Evolutionary conservation across 2,329 filamentous ascomycete genomes (phyloP), one percentile per base, ranked within the genome.

Genomic region (Colletotrichum sp.): DNA sequence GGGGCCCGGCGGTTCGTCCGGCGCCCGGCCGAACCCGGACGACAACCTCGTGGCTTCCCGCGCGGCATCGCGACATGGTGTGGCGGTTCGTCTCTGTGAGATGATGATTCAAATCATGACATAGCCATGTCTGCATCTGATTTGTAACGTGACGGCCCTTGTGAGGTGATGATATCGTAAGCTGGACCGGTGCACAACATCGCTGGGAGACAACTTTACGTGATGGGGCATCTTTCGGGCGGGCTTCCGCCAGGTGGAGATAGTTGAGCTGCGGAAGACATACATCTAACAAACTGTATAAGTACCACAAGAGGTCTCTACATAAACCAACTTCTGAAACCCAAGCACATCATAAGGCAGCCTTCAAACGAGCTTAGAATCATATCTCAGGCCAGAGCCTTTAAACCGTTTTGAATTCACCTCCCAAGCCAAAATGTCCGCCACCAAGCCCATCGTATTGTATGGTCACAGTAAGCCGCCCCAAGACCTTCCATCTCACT

Each of bases 1-100:
- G 66, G 66, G 52, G 59, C 49, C 52, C 66, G 59, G 29, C 49
- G 27, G 49, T 64, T 49, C 71, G 72, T 71, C 68, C 72, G 68
- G 61, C 22, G 12, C 29, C 34, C 52, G 69, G 72, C 69, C 69
- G 69, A 62, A 22, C 36, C n/a, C 55, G 13, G n/a, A 27, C 61
- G 16, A 66, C 64, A n/a, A 55, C 29, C 19, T 71, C 32, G 55
- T 32, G 44, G 59, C 39, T 32, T 67, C 49, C 52, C 52, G 52
- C 52, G 52, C 52, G 52, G 52, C 52, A 57, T 27, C 22, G 25
- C 22, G 22, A 27, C 22, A 57, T 27, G 12, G 5, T 15, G 16
- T 36, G 4, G 15, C 12, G 62, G n/a, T 44, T 39, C n/a, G 1
- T 36, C 7, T 25, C 22, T 30, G n/a, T 36, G 62, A 15, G 5